These are phyloP conservation scores for Sugiyamaella lignohabitans DNA, from an alignment of 805 yeast genomes.

Conservation along the genomic window DNA sequence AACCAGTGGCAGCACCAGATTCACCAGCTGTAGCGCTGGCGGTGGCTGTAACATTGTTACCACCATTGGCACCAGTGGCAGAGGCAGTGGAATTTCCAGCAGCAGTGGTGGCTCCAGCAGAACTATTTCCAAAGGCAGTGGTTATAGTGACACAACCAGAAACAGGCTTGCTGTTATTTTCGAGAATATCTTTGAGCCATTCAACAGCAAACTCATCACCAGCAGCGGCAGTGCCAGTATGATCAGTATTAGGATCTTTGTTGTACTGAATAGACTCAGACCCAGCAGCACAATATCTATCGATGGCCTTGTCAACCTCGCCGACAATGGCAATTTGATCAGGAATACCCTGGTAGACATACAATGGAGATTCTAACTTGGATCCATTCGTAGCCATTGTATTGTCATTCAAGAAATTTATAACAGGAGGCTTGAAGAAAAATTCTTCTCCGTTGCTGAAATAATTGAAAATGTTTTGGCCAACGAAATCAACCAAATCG, in stretches of 20 bases:
- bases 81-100: conserved; percentile 5
- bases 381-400: conserved; percentile 13
- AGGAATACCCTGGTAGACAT: conserved; percentile 21
- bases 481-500: conserved; percentile 14
- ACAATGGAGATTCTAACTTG: conserved; percentile 20
- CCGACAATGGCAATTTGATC: conserved; percentile 22
- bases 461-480: conserved; percentile 17
- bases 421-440: conserved; percentile 11
- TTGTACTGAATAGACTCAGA: conserved; percentile 12
- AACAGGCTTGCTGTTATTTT: conserved; percentile 4
- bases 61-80: conserved; percentile 1
- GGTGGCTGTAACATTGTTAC: background rate
- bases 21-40: conserved; percentile 2
- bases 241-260: conserved; percentile 13
- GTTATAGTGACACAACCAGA: conserved; percentile 14
- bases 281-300: conserved; percentile 17
- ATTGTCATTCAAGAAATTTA: conserved; percentile 14
- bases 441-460: conserved; percentile 19
- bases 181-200: conserved; percentile 12
- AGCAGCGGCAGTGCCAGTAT: conserved; percentile 10
- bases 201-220: conserved; percentile 14
- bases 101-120: conserved; percentile 5
- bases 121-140: conserved; percentile 4
- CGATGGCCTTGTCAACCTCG: conserved; percentile 17
- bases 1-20: background rate